Evolutionary conservation across 495 filamentous ascomycete genomes (phyloP).

Genomic region (Elasticomyces elasticus): DNA sequence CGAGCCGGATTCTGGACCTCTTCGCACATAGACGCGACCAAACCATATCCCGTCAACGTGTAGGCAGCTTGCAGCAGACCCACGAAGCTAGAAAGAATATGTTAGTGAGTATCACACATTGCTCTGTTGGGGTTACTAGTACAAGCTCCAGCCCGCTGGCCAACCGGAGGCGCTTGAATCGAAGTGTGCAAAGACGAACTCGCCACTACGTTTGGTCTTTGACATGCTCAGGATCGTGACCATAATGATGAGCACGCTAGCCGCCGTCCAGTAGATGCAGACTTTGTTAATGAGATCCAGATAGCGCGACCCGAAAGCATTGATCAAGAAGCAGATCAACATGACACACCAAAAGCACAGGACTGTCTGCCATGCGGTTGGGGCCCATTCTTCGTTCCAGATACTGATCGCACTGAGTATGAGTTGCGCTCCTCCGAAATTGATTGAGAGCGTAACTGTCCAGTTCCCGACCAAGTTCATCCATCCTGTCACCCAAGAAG

Average conservation of each 20-base stretch:
- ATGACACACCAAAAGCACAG: constrained; percentile 58
- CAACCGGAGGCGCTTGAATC: constrained; percentile 50
- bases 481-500: constrained; percentile 41
- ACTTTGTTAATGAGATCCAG: constrained; percentile 58
- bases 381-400: constrained; percentile 51
- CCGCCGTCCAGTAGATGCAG: constrained; percentile 57
- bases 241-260: constrained; percentile 51
- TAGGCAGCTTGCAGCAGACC: constrained; percentile 46
- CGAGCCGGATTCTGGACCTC: constrained; percentile 44
- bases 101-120: too few relatives aligned
- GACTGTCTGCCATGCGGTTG: constrained; percentile 53
- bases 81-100: too few relatives aligned
- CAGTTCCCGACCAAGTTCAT: constrained; percentile 41
- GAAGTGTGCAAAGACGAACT: constrained; percentile 54
- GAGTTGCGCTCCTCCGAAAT: constrained; percentile 47
- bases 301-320: constrained; percentile 47
- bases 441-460: constrained; percentile 43
- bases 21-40: constrained; percentile 44
- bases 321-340: constrained; percentile 45
- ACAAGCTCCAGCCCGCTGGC: constrained; percentile 42
- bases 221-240: constrained; percentile 51
- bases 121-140: too few relatives aligned
- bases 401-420: constrained; percentile 52
- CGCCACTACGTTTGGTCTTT: constrained; percentile 39
- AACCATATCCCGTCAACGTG: constrained; percentile 50